A percentile compares a stretch with the other conserved stretches of the same genome.
phyloP scores from a whole-genome alignment of 108 stramenopile genomes.

The Aurantiochytrium sp. region DNA sequence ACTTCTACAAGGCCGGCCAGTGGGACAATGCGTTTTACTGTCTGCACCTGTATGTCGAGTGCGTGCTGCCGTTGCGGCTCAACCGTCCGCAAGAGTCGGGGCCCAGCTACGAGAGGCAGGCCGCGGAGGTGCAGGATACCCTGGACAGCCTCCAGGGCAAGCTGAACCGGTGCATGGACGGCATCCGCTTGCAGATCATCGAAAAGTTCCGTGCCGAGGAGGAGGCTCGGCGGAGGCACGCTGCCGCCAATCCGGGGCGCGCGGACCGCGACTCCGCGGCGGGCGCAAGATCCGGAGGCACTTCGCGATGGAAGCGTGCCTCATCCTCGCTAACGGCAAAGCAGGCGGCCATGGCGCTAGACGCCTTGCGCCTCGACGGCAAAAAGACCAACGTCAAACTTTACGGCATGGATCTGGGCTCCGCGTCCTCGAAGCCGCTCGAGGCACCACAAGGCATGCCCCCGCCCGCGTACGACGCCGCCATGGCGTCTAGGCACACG shows the following conservation, averaged over 20 bases:
- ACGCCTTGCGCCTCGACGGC: background rate
- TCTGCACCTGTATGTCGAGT: background rate
- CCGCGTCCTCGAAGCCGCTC: no score
- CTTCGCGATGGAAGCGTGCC: background rate
- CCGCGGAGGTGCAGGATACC: background rate
- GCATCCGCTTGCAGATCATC: background rate
- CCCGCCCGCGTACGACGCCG: background rate
- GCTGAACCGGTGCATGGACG: background rate
- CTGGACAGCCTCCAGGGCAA: background rate
- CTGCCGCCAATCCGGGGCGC: no score
- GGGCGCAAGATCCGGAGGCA: background rate
- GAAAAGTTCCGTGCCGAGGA: background rate
- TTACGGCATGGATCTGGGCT: background rate
- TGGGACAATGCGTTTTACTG: constrained; percentile 25
- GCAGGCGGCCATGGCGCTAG: background rate
- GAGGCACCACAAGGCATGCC: background rate
- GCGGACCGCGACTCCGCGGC: background rate
- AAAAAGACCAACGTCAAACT: constrained; percentile 20
- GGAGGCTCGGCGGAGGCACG: background rate
- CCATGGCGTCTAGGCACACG: background rate
- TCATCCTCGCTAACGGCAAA: background rate
- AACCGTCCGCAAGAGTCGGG: background rate
- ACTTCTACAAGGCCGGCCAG: background rate
- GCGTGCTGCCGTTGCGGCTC: background rate
- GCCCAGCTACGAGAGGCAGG: background rate